Percentiles rank a stretch among this genome's conserved stretches.
Evolutionary conservation across 2,329 filamentous ascomycete species (phyloP).

Genomic region (Parascedosporium putredinis): DNA sequence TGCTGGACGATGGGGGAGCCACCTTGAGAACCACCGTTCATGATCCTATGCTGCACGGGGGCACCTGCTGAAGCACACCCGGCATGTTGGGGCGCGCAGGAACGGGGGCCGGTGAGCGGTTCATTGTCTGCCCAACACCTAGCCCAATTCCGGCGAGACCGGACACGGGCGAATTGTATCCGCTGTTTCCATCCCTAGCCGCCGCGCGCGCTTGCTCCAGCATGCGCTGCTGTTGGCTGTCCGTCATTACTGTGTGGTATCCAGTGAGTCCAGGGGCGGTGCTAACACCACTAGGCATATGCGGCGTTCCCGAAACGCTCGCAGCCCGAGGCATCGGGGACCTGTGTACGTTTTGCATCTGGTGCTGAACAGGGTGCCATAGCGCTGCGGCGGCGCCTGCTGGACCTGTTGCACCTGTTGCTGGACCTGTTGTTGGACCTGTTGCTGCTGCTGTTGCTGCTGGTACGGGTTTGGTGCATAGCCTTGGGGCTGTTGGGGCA

Average conservation of each 20-base stretch:
- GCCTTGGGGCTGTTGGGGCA: conserved; percentile 20
- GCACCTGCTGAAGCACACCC: neutral
- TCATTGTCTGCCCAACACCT: conserved; percentile 11
- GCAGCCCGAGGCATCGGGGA: neutral
- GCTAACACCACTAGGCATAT: conserved; percentile 10
- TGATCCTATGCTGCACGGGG: conserved; percentile 8
- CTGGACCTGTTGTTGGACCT: too few relatives aligned
- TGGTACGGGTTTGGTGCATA: conserved; percentile 19
- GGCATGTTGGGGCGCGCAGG: neutral
- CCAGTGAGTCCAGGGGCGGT: conserved; percentile 27
- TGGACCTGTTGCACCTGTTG: too few relatives aligned
- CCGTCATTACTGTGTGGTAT: conserved; percentile 38
- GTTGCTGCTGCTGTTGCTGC: conserved; percentile 17
- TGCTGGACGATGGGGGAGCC: conserved; percentile 15
- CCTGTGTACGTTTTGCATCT: neutral
- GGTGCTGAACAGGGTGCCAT: conserved; percentile 6
- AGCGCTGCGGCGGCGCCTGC: conserved; percentile 11
- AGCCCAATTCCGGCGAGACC: conserved; percentile 28
- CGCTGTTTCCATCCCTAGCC: conserved; percentile 30
- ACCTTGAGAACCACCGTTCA: conserved; percentile 4
- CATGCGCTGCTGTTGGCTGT: conserved; percentile 38
- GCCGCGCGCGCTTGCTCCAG: conserved; percentile 39
- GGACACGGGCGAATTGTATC: conserved; percentile 28
- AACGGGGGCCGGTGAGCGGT: neutral
- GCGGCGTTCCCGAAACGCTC: conserved; percentile 4